Evolutionary conservation across 805 yeast species (phyloP).

Genomic region (Spathaspora boniae): DNA sequence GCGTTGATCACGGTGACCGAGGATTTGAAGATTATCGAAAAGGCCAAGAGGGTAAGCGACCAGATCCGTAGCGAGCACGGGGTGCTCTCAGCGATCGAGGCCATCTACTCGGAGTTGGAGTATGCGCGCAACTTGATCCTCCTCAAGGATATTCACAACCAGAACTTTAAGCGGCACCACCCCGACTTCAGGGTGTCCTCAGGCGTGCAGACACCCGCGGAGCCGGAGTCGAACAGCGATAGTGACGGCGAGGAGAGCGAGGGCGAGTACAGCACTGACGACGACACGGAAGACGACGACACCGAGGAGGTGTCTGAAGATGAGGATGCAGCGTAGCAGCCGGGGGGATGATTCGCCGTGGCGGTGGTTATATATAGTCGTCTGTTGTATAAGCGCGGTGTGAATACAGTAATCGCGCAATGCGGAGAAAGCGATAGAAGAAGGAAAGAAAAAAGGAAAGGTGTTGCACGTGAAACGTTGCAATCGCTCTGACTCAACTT

Average conservation of each 20-base stretch:
- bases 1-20: constrained; percentile 70
- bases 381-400: too few species aligned
- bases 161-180: constrained; percentile 16
- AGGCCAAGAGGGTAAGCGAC: constrained; percentile 61
- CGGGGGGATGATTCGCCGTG: too few species aligned
- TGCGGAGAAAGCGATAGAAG: too few species aligned
- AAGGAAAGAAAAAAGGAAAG: too few species aligned
- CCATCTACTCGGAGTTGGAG: constrained; percentile 75
- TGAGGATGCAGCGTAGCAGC: constrained; percentile 2
- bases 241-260: constrained; percentile 12
- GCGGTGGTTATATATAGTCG: too few species aligned
- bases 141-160: constrained; percentile 16
- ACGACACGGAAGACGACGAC: constrained; percentile 8
- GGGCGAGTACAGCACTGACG: constrained; percentile 2
- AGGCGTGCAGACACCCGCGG: constrained; percentile 25
- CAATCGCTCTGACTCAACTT: too few species aligned
- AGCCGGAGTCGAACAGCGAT: constrained; percentile 10
- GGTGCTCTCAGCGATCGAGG: constrained; percentile 68
- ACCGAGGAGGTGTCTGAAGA: background rate
- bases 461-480: too few species aligned
- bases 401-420: too few species aligned
- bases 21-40: constrained; percentile 61
- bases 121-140: constrained; percentile 63
- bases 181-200: constrained; percentile 16
- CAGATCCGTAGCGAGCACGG: constrained; percentile 75